Evolutionary conservation across 345 rosid genomes (phyloP), one percentile per base, ranked within the genome.

Genomic region (Abelmoschus esculentus): DNA sequence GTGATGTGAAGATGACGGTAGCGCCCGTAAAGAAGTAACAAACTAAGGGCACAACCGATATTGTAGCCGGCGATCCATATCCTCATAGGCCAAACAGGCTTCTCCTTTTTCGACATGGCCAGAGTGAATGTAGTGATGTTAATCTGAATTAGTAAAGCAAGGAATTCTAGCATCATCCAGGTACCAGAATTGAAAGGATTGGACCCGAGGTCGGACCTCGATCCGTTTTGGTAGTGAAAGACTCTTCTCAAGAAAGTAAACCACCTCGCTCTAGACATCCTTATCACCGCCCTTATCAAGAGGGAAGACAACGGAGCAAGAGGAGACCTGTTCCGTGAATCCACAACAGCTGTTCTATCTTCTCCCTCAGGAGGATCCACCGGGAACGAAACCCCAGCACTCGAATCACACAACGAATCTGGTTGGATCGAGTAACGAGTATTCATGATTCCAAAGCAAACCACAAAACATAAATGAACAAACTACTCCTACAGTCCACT

Each of bases 261-360:
- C 98, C 98, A 92, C 75, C 97, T 87, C 29, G 97, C 90, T 81
- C 98, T 88, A 10, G 96, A 96, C n/a, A 92, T 76, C 79, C 86
- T 90, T 89, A 89, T 82, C 40, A 93, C 98, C 12, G 63, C 70
- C 75, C 92, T 82, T 31, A 92, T 63, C 74, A 80, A 76, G 59
- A 83, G 81, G 2, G 91, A 80, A 9, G 86, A 72, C 57, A 76
- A 70, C 0, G 74, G 68, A 22, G 75, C 29, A 6, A 77, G 80
- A 7, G 85, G 60, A 74, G 86, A 53, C 82, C 98, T 85, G 22
- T 63, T 81, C 71, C 88, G 75, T 34, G 70, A 62, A 50, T 70
- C 70, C 26, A 61, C 62, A 40, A 10, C 56, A 52, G 54, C 61
- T 44, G 46, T 68, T 52, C 70, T 74, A 60, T 57, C 76, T 67